Conservation (phyloP, 371 early-diverging fungal species). For the Mortierella sp. region DNA sequence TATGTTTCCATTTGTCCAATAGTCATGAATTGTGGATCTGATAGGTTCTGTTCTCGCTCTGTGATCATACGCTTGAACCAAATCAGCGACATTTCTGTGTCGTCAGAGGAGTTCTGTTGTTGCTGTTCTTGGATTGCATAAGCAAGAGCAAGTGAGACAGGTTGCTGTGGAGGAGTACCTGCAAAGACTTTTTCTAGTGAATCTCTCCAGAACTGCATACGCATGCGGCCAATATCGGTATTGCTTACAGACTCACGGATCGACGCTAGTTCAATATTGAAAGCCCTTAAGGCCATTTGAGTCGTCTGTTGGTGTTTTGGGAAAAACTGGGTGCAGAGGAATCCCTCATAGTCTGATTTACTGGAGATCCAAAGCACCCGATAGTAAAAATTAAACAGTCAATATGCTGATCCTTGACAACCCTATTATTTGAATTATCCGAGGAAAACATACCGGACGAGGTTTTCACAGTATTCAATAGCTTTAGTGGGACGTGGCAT, state of each 20-base stretch:
- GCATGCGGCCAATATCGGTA: slow-evolving; percentile 79
- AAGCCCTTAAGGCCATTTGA: slow-evolving; percentile 80
- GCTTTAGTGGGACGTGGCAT: slow-evolving; percentile 35
- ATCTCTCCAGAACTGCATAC: slow-evolving; percentile 89
- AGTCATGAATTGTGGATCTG: slow-evolving; percentile 77
- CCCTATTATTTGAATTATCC: background rate
- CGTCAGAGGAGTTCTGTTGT: background rate
- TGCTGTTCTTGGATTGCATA: slow-evolving; percentile 73
- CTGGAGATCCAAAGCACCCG: slow-evolving; percentile 1
- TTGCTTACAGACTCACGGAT: slow-evolving; percentile 82
- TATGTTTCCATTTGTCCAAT: slow-evolving; percentile 87
- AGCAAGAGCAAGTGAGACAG: slow-evolving; percentile 69
- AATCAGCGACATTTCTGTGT: slow-evolving; percentile 43
- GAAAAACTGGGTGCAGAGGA: slow-evolving; percentile 53
- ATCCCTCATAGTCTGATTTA: slow-evolving; percentile 53
- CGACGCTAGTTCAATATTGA: slow-evolving; percentile 89
- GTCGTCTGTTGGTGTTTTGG: slow-evolving; percentile 43
- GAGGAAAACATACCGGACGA: slow-evolving; percentile 38
- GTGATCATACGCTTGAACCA: slow-evolving; percentile 57
- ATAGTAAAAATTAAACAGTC: background rate
- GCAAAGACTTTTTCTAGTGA: slow-evolving; percentile 78
- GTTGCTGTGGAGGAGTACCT: slow-evolving; percentile 82
- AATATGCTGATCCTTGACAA: background rate
- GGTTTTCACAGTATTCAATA: slow-evolving; percentile 49
- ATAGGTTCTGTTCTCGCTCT: slow-evolving; percentile 73